These are phyloP conservation scores for Aspergillus transmontanensis DNA, from an alignment of 2,329 filamentous ascomycete species.

Conservation along the genomic window DNA sequence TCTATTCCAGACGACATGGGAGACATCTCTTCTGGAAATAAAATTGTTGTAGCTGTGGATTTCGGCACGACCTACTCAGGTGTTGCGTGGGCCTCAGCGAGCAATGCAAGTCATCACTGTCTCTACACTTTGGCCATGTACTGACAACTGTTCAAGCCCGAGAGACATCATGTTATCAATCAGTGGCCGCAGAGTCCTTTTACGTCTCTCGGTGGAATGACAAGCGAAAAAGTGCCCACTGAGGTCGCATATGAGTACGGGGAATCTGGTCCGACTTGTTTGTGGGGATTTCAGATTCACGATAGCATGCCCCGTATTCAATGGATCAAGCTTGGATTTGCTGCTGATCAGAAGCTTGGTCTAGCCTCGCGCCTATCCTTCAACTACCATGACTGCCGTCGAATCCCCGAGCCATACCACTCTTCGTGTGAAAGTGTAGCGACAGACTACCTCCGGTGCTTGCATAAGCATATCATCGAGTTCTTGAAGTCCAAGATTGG, in stretches of 20 bases:
- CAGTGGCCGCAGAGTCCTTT: slow-evolving; percentile 19
- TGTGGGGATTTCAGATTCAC: slow-evolving; percentile 25
- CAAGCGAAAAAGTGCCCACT: slow-evolving; percentile 27
- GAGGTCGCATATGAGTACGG: slow-evolving; percentile 20
- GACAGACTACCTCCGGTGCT: slow-evolving; percentile 18
- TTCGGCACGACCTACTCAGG: slow-evolving; percentile 29
- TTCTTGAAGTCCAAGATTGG: slow-evolving; percentile 9
- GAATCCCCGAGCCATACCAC: slow-evolving; percentile 11
- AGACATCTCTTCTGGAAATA: neutral
- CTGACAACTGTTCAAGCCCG: slow-evolving; percentile 17
- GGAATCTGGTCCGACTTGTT: neutral
- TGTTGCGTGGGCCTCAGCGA: slow-evolving; percentile 24
- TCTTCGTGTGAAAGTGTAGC: slow-evolving; percentile 11
- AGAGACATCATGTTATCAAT: slow-evolving; percentile 20
- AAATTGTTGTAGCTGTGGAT: slow-evolving; percentile 26
- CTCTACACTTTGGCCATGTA: neutral
- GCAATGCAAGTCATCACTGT: slow-evolving; percentile 15
- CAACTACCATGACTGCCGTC: slow-evolving; percentile 14
- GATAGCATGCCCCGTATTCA: slow-evolving; percentile 22
- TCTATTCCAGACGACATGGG: neutral
- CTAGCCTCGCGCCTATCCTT: slow-evolving; percentile 9
- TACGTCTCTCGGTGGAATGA: slow-evolving; percentile 16
- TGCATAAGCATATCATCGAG: slow-evolving; percentile 16
- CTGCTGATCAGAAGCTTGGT: slow-evolving; percentile 15
- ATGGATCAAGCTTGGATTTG: slow-evolving; percentile 28